Base-by-base conservation (phyloP, 345 rosid species). In the Raphanus raphanistrum region DNA sequence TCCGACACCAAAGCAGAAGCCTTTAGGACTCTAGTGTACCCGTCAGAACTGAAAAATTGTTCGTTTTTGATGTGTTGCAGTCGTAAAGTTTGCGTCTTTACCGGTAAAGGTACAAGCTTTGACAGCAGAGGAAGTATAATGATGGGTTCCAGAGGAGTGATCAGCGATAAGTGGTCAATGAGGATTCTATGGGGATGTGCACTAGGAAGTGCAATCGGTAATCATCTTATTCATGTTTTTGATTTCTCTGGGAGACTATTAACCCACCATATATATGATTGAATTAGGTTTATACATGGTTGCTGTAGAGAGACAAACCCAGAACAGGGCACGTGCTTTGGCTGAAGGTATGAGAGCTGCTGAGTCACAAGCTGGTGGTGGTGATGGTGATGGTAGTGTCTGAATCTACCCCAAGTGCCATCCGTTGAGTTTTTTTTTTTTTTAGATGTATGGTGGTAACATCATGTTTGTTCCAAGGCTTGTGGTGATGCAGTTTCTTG, bases 131-230 rank as follows among this genome's bases (percentile, higher is more conserved):
- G 15, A 55, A 69, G 27, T 27, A 35, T 27, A 35, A 74, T 74
- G 82, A 74, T 74, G 78, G 69, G 70, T 9, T 68, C 82, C 69
- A 79, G 92, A 74, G 90, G 92, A 75, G 83, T 85, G 8, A 85
- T 91, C 29, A 81, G 81, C 25, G 97, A 89, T 79, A 89, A 86
- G 78, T 91, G 90, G 94, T 87, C 94, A 63, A 85, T 84, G 89
- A 87, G 94, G 85, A 68, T 89, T 75, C 89, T 91, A 50, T 91
- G 94, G 97, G 75, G 78, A 5, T 91, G 90, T 66, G 94, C 90
- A 11, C 29, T 89, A 62, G 93, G 97, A 77, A 91, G 88, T 80
- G 97, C 88, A 61, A 35, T 87, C 13, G 72, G 93, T 89, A 28
- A 83, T 72, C 78, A 31, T 38, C 15, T 68, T 61, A 43, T 10